Evolutionary conservation across 495 filamentous ascomycete species (phyloP).

Genomic region (Penicillium salamii): DNA sequence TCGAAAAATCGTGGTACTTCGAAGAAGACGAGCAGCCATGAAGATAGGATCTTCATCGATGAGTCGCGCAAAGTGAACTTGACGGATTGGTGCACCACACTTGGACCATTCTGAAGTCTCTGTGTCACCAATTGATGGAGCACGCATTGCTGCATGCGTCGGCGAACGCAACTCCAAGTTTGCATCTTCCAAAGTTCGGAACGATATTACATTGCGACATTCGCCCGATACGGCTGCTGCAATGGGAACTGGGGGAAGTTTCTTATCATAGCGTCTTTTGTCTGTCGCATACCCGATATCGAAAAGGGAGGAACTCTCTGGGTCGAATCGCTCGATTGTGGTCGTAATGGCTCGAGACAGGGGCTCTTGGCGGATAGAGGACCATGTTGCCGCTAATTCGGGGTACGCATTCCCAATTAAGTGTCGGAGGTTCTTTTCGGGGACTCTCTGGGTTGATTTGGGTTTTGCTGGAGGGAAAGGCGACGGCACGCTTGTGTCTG

Average conservation of each 20-base stretch:
- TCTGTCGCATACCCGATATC: conserved; percentile 43
- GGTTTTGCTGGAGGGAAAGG: conserved; percentile 13
- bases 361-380: conserved; percentile 28
- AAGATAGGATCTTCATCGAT: conserved; percentile 48
- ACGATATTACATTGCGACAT: conserved; percentile 39
- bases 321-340: conserved; percentile 33
- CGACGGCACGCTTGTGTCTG: conserved; percentile 28
- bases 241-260: conserved; percentile 37
- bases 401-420: conserved; percentile 32
- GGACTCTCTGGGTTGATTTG: conserved; percentile 10
- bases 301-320: conserved; percentile 37
- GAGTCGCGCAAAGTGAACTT: conserved; percentile 62
- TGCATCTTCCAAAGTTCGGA: conserved; percentile 37
- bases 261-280: conserved; percentile 23
- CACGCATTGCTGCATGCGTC: conserved; percentile 18
- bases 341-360: conserved; percentile 30
- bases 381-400: conserved; percentile 36
- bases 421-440: conserved; percentile 12
- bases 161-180: conserved; percentile 22
- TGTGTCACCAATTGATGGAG: conserved; percentile 31
- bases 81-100: conserved; percentile 56
- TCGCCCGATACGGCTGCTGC: conserved; percentile 42
- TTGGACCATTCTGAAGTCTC: conserved; percentile 56
- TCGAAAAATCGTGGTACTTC: conserved; percentile 55
- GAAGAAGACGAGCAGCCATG: conserved; percentile 60